Evolutionary conservation across 2,329 filamentous ascomycete genomes (phyloP).

Genomic region (Diaporthe ampelina): DNA sequence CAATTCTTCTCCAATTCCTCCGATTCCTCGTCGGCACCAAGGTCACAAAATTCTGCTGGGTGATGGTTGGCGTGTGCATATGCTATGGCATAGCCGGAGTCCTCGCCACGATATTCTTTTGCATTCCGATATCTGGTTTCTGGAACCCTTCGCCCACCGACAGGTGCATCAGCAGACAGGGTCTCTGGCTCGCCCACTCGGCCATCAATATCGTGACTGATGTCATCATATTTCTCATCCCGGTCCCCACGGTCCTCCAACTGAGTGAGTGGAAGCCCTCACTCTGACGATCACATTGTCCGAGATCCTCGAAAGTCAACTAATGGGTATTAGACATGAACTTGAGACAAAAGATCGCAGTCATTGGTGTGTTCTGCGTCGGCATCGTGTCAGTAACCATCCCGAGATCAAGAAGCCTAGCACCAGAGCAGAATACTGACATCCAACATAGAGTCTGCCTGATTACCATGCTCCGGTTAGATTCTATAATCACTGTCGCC

Average conservation of each 20-base stretch:
- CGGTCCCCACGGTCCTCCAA: neutral
- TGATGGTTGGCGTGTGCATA: neutral
- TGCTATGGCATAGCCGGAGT: neutral
- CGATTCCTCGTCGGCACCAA: neutral
- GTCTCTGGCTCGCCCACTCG: conserved; percentile 1
- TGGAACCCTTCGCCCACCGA: conserved; percentile 2
- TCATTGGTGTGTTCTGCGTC: conserved; percentile 13
- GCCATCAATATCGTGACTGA: conserved; percentile 8
- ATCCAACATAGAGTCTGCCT: neutral
- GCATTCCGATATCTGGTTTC: neutral
- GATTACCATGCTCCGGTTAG: neutral
- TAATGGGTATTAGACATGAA: neutral
- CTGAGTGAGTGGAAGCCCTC: neutral
- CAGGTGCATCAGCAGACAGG: conserved; percentile 14
- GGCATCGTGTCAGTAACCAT: conserved; percentile 4
- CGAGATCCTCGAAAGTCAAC: neutral
- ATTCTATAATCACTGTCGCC: neutral
- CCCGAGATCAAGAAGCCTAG: neutral
- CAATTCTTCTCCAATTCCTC: conserved; percentile 16
- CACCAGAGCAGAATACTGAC: neutral
- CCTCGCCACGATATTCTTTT: conserved; percentile 5
- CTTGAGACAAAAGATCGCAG: conserved; percentile 10
- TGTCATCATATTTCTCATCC: conserved; percentile 13
- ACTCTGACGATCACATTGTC: rapidly evolving
- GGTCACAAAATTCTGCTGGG: neutral